Evolutionary conservation across 768 basidiomycete genomes (phyloP).

Genomic region (Filobasidium wieringae): DNA sequence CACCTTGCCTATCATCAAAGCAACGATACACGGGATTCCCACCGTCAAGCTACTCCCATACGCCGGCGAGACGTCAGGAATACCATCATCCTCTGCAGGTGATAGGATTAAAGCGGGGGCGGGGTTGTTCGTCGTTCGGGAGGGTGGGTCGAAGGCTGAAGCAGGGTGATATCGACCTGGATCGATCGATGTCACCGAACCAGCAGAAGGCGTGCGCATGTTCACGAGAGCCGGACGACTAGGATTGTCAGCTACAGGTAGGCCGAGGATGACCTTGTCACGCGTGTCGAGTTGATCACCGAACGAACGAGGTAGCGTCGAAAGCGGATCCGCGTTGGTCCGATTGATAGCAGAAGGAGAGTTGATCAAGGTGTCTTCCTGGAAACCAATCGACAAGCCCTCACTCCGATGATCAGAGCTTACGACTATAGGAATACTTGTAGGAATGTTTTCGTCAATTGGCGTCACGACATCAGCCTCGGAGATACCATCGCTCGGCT

Average conservation of each 20-base stretch:
- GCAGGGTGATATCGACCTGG: conserved; percentile 21
- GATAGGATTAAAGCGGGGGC: background rate
- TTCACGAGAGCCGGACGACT: background rate
- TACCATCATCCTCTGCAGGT: conserved; percentile 15
- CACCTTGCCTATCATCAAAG: conserved; percentile 8
- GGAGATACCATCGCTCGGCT: too few species aligned
- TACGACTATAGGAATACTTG: too few species aligned
- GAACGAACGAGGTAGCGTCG: background rate
- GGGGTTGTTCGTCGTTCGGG: background rate
- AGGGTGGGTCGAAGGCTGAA: conserved; percentile 30
- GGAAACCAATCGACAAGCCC: too few species aligned
- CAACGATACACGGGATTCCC: conserved; percentile 36
- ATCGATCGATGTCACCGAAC: background rate
- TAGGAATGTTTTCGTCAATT: too few species aligned
- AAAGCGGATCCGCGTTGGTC: background rate
- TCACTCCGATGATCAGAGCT: too few species aligned
- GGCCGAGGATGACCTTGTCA: background rate
- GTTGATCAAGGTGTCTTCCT: too few species aligned
- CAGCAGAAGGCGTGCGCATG: background rate
- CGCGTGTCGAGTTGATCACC: background rate
- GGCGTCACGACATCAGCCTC: too few species aligned
- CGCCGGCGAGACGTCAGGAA: conserved; percentile 6
- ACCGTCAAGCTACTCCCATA: conserved; percentile 22
- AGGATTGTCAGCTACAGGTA: background rate
- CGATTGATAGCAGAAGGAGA: background rate